Evolutionary conservation across 2,329 filamentous ascomycete species (phyloP).

Genomic region (Lachnellula cervina): DNA sequence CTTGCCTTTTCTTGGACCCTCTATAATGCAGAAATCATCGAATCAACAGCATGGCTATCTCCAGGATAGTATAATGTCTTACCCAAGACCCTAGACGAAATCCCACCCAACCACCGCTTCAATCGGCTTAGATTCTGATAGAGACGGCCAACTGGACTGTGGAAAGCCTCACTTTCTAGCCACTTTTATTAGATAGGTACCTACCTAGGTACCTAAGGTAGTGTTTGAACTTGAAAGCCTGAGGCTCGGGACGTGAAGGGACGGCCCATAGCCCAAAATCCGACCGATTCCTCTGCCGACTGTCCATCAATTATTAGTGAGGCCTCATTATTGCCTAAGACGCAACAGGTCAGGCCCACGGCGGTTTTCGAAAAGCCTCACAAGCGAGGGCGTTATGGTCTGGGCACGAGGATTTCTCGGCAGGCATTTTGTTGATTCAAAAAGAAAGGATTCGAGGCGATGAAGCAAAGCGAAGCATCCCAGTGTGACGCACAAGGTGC

Average conservation of each 20-base stretch:
- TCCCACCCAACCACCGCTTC: conserved; percentile 17
- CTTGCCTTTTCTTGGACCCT: conserved; percentile 14
- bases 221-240: not conserved
- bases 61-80: conserved; percentile 11
- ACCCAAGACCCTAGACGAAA: conserved; percentile 11
- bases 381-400: not conserved
- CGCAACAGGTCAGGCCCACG: too few relatives aligned
- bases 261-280: not conserved
- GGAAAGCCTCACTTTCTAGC: not conserved
- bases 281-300: not conserved
- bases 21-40: not conserved
- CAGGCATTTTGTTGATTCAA: not conserved
- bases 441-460: not conserved
- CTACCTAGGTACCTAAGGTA: too few relatives aligned
- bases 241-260: not conserved
- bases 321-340: not conserved
- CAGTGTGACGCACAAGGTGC: not conserved
- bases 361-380: not conserved
- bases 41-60: not conserved
- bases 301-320: not conserved
- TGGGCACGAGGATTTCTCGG: not conserved
- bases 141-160: not conserved
- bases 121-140: conserved; percentile 1
- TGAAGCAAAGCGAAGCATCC: not conserved
- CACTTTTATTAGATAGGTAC: not conserved